Percentiles rank a stretch among this genome's conserved stretches.
Conservation (phyloP, 441 rosid genomes). For the Pelargonium australe region DNA sequence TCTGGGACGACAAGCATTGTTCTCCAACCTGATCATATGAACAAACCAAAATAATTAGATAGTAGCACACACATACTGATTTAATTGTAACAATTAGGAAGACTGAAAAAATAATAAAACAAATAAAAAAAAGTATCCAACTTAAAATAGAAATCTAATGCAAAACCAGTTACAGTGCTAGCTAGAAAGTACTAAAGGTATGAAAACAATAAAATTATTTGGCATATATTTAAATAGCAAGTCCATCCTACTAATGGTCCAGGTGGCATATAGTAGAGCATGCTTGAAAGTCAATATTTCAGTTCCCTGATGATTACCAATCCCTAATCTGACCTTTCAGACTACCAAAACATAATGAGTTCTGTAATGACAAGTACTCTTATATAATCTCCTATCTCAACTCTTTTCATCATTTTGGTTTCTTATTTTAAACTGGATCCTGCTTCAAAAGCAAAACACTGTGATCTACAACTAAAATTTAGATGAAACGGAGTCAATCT, state of each 20-base stretch:
- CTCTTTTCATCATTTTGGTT: too few species aligned
- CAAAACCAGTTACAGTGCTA: neutral
- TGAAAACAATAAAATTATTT: neutral
- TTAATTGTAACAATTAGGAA: neutral
- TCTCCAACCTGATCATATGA: slow-evolving; percentile 70
- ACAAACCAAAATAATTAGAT: slow-evolving; percentile 8
- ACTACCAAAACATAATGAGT: too few species aligned
- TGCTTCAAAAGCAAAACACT: too few species aligned
- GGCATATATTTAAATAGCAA: neutral
- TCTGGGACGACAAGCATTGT: slow-evolving; percentile 99
- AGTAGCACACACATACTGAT: neutral
- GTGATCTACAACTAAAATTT: too few species aligned
- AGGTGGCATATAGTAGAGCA: neutral
- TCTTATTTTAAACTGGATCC: too few species aligned
- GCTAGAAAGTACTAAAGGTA: neutral
- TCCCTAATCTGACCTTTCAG: too few species aligned
- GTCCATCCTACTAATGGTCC: neutral
- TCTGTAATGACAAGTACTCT: too few species aligned
- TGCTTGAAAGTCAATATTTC: neutral
- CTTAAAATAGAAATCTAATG: neutral
- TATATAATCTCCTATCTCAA: too few species aligned
- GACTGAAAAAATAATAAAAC: neutral
- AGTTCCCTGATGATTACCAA: too few species aligned
- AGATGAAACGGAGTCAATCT: too few species aligned
- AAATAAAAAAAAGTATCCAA: neutral